These are phyloP conservation scores for Backusella australiensis DNA, from an alignment of 192 early-diverging fungal species.

Conservation along the genomic window DNA sequence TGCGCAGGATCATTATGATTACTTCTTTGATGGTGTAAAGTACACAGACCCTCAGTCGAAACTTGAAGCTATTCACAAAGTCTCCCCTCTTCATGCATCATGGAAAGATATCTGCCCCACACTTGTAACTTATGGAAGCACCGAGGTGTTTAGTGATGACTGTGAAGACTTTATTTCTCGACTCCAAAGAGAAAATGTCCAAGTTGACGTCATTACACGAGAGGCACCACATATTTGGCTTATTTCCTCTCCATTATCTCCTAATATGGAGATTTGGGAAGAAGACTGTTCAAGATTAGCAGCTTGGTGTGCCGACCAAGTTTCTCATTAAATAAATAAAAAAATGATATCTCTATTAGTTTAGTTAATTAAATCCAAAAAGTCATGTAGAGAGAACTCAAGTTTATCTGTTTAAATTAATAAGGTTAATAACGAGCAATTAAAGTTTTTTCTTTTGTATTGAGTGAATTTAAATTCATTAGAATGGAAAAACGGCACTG, in stretches of 20 bases:
- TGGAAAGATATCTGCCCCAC: constrained; percentile 9
- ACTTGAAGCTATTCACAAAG: too few relatives aligned
- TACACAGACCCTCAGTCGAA: neutral
- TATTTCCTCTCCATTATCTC: neutral
- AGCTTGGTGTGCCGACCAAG: constrained; percentile 17
- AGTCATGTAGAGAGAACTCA: neutral
- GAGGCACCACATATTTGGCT: constrained; percentile 16
- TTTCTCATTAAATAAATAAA: neutral
- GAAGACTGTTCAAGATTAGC: constrained; percentile 7
- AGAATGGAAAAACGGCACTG: neutral
- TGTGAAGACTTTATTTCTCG: constrained; percentile 3
- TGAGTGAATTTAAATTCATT: neutral
- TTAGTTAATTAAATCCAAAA: neutral
- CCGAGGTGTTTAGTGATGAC: constrained; percentile 7
- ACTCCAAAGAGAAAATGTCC: neutral
- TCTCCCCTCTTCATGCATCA: constrained; percentile 15
- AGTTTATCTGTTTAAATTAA: neutral
- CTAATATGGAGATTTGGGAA: constrained; percentile 3
- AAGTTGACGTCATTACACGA: neutral
- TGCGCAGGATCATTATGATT: neutral
- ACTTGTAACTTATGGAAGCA: constrained; percentile 11
- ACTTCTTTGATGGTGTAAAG: neutral
- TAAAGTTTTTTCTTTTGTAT: neutral
- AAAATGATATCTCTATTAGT: neutral
- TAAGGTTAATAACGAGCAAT: neutral